These are phyloP conservation scores for Solanum paucissectum DNA, from an alignment of 257 asterid genomes.

Conservation along the genomic window DNA sequence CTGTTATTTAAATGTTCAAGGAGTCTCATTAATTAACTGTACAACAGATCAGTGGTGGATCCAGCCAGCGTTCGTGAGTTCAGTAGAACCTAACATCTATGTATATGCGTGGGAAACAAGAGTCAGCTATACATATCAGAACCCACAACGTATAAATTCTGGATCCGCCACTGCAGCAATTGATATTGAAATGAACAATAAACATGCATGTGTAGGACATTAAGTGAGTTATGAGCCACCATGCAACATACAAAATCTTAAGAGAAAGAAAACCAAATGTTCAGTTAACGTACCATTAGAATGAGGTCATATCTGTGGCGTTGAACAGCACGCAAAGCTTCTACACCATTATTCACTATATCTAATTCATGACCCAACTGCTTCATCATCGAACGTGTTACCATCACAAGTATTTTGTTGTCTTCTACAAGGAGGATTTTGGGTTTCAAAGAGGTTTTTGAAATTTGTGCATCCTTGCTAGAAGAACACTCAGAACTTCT, in stretches of 20 bases:
- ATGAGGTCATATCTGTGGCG: constrained; percentile 42
- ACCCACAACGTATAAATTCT: not conserved
- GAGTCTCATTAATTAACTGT: not conserved
- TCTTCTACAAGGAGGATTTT: constrained; percentile 88
- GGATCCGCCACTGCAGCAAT: not conserved
- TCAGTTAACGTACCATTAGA: constrained; percentile 48
- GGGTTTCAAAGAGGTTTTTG: constrained; percentile 26
- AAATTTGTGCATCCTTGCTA: constrained; percentile 22
- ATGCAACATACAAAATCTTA: not conserved
- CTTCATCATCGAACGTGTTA: constrained; percentile 72
- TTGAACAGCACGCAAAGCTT: constrained; percentile 68
- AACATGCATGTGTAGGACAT: not conserved
- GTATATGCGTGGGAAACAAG: not conserved
- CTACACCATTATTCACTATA: constrained; percentile 62
- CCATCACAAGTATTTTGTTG: constrained; percentile 75
- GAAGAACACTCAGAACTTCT: constrained; percentile 35
- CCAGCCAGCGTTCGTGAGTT: not conserved
- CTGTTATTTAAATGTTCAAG: not conserved
- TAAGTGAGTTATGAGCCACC: not conserved
- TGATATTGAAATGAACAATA: not conserved
- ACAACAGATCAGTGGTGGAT: not conserved
- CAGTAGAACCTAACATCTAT: not conserved
- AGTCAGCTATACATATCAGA: not conserved
- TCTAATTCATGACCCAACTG: constrained; percentile 61
- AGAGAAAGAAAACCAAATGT: not conserved